These are phyloP conservation scores for Geotrichum europaeum DNA, from an alignment of 1,139 yeast species.

Conservation along the genomic window DNA sequence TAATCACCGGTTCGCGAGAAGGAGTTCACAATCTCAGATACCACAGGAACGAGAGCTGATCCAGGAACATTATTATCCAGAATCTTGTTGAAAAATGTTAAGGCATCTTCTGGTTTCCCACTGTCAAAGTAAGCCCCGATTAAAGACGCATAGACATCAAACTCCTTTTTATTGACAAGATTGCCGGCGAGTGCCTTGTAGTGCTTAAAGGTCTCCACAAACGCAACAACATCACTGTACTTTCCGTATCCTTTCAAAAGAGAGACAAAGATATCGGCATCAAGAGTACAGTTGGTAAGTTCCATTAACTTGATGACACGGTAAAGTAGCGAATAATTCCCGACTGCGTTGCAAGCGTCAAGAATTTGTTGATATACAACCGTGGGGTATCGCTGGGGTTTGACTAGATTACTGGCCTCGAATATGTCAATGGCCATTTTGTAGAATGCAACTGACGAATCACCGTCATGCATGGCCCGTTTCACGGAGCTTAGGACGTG, in stretches of 20 bases:
- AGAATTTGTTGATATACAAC: constrained; percentile 21
- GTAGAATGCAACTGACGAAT: constrained; percentile 23
- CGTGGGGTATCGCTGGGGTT: constrained; percentile 20
- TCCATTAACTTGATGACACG: constrained; percentile 13
- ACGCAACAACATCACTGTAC: constrained; percentile 19
- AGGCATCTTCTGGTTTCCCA: constrained; percentile 27
- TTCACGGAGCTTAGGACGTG: constrained; percentile 13
- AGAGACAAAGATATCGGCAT: constrained; percentile 14
- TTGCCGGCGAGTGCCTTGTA: constrained; percentile 12
- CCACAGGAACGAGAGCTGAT: constrained; percentile 17
- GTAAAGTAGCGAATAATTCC: constrained; percentile 15
- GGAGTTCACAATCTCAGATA: constrained; percentile 27
- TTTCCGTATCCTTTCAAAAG: constrained; percentile 22
- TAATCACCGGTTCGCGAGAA: constrained; percentile 29
- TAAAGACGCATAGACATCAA: constrained; percentile 28
- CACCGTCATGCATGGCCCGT: constrained; percentile 16
- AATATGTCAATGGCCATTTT: constrained; percentile 29
- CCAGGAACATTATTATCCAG: constrained; percentile 16
- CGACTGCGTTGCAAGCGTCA: constrained; percentile 19
- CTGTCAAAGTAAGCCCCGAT: constrained; percentile 31
- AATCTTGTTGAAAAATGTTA: constrained; percentile 28
- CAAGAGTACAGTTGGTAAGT: constrained; percentile 11
- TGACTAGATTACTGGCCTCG: constrained; percentile 28
- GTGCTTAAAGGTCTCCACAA: constrained; percentile 17
- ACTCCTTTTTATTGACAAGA: constrained; percentile 16